Evolutionary conservation across 805 yeast genomes (phyloP), one percentile per base, ranked within the genome.

Genomic region (Pichia paraexigua): DNA sequence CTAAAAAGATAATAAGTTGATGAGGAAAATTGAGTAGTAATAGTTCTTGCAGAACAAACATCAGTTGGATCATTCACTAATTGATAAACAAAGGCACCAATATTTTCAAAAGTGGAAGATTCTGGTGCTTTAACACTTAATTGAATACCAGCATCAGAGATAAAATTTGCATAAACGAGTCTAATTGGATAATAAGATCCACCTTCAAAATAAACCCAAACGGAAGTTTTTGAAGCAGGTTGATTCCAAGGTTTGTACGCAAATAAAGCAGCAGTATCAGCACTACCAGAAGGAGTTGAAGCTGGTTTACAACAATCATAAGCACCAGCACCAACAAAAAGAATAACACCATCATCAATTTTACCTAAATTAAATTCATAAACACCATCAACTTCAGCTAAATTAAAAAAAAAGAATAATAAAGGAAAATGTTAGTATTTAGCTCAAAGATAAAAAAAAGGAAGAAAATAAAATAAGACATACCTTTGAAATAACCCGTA

Each of bases 291-390:
- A 5, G 50, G 42, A 6, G 43, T 15, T 9, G 27, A n/a, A n/a
- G 25, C 45, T 6, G 57, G 42, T 4, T 46, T 46, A 56, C 72
- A 64, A 58, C 77, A 72, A 24, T 60, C 60, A 27, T 71, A 62
- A 13, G 66, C 66, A 45, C 56, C 59, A 9, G 62, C 63, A 46
- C 69, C 69, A 43, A 63, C 51, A 27, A 54, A 59, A 41, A 70
- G 63, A 52, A 61, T 61, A n/a, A 56, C 65, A 24, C 60, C 56
- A 53, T 68, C 71, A 57, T 67, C 72, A 25, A 60, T 59, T 11
- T 45, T 40, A 9, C 28, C 25, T 7, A 65, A 45, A 9, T 47
- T 43, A 41, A 68, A 55, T 1, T 50, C 47, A 46, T 63, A 68
- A 7, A 55, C 41, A 49, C 72, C 72, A 21, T 63, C 53, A 15